Conservation (phyloP, 192 early-diverging fungal genomes). For the Mortierella antarctica region DNA sequence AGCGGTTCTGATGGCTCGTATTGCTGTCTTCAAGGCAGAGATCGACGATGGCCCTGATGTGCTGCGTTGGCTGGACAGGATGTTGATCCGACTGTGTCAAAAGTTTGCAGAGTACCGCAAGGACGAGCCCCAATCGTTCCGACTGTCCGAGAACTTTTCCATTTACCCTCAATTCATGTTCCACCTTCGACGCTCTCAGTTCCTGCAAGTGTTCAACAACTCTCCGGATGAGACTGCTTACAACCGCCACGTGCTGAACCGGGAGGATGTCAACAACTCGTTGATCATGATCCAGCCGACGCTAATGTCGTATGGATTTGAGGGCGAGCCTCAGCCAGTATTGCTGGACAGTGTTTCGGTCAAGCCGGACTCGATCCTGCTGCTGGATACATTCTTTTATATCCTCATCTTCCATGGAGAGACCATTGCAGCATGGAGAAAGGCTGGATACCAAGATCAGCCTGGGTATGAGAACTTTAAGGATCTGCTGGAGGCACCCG, state of each 20-base stretch:
- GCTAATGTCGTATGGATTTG: slow-evolving; percentile 91
- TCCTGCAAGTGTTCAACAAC: slow-evolving; percentile 99
- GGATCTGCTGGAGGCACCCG: slow-evolving; percentile 90
- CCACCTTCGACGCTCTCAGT: slow-evolving; percentile 95
- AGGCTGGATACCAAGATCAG: slow-evolving; percentile 95
- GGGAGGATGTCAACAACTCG: slow-evolving; percentile 96
- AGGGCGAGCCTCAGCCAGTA: slow-evolving; percentile 89
- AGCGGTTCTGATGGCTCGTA: slow-evolving; percentile 97
- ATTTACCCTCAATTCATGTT: slow-evolving; percentile 99
- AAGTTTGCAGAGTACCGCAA: slow-evolving; percentile 96
- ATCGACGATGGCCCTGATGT: slow-evolving; percentile 98
- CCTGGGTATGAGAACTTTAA: slow-evolving; percentile 96
- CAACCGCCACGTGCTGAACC: slow-evolving; percentile 90
- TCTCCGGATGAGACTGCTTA: slow-evolving; percentile 98
- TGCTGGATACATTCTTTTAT: slow-evolving; percentile 99
- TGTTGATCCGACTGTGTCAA: slow-evolving; percentile 98
- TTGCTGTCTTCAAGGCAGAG: slow-evolving; percentile 96
- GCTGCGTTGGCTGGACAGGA: slow-evolving; percentile 96
- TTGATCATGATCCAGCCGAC: slow-evolving; percentile 99
- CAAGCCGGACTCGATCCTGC: slow-evolving; percentile 90
- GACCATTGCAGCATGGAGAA: slow-evolving; percentile 96
- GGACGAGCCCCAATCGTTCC: slow-evolving; percentile 94
- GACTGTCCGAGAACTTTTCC: slow-evolving; percentile 91
- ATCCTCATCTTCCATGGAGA: slow-evolving; percentile 99
- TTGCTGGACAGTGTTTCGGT: slow-evolving; percentile 98